A percentile compares a stretch with the other conserved stretches of the same genome.
These are phyloP conservation scores for Knufia fluminis DNA, from an alignment of 2,329 filamentous ascomycete genomes.

Conservation along the genomic window DNA sequence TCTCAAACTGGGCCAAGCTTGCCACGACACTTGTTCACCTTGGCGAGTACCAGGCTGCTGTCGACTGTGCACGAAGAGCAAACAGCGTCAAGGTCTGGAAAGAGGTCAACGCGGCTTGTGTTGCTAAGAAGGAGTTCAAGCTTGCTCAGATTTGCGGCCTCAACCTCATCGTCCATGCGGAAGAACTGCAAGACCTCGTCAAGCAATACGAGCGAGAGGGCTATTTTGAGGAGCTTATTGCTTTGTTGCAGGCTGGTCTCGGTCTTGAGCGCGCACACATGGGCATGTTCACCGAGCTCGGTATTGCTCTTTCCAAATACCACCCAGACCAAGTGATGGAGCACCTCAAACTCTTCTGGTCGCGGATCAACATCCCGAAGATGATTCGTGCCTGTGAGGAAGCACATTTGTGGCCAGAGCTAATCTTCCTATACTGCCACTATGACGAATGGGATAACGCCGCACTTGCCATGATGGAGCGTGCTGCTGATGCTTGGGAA, in stretches of 20 bases:
- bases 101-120: slow-evolving; percentile 92
- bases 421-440: slow-evolving; percentile 96
- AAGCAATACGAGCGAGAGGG: slow-evolving; percentile 95
- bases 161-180: slow-evolving; percentile 93
- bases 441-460: slow-evolving; percentile 99
- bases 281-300: slow-evolving; percentile 93
- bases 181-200: slow-evolving; percentile 85
- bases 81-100: slow-evolving; percentile 99
- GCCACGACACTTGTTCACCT: slow-evolving; percentile 96
- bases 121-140: slow-evolving; percentile 97
- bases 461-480: slow-evolving; percentile 94
- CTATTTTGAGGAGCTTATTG: slow-evolving; percentile 97
- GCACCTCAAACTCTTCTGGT: slow-evolving; percentile 98
- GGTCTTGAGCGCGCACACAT: slow-evolving; percentile 88
- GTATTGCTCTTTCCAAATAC: slow-evolving; percentile 87
- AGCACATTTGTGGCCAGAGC: slow-evolving; percentile 90
- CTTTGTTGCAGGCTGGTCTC: slow-evolving; percentile 85
- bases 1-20: slow-evolving; percentile 99
- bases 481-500: slow-evolving; percentile 94
- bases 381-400: slow-evolving; percentile 90
- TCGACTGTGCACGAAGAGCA: slow-evolving; percentile 94
- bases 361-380: slow-evolving; percentile 94
- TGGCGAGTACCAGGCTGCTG: slow-evolving; percentile 91
- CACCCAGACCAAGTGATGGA: slow-evolving; percentile 96
- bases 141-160: slow-evolving; percentile 97